Evolutionary conservation across 2,329 filamentous ascomycete genomes (phyloP).

Genomic region (Curvularia lunata): DNA sequence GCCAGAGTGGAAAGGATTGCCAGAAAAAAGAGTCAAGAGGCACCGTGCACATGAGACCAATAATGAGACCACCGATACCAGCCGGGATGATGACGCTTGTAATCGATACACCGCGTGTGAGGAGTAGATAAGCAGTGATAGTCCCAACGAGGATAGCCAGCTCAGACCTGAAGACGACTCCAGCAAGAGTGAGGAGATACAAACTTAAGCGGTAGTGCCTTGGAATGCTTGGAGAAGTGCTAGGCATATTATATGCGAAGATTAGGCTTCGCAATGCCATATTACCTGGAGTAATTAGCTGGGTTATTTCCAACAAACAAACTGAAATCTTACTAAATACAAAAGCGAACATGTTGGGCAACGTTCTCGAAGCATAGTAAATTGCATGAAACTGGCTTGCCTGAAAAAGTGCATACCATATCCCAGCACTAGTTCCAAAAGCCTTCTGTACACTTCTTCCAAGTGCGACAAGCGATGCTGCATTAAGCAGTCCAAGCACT

Average conservation of each 20-base stretch:
- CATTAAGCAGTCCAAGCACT: conserved; percentile 80
- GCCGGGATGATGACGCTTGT: conserved; percentile 67
- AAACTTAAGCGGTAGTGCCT: conserved; percentile 69
- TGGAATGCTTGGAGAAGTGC: conserved; percentile 43
- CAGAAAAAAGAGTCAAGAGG: conserved; percentile 92
- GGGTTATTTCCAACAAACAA: not conserved
- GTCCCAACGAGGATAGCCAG: conserved; percentile 79
- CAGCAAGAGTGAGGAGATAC: conserved; percentile 77
- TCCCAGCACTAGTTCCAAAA: conserved; percentile 71
- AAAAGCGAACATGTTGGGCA: conserved; percentile 98
- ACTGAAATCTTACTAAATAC: conserved; percentile 68
- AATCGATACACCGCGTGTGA: conserved; percentile 61
- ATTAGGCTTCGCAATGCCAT: conserved; percentile 64
- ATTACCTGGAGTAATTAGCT: conserved; percentile 60
- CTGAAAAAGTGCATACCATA: conserved; percentile 82
- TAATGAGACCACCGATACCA: conserved; percentile 68
- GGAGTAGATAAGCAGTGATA: conserved; percentile 69
- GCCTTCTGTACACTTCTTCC: conserved; percentile 66
- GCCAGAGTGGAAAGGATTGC: conserved; percentile 80
- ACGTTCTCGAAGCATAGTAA: conserved; percentile 88
- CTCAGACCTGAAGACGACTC: conserved; percentile 87
- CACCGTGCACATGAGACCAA: conserved; percentile 73
- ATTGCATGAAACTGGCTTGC: conserved; percentile 88
- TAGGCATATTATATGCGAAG: conserved; percentile 52
- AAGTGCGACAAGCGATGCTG: conserved; percentile 70